Base-by-base conservation (phyloP, 768 basidiomycete species). In the Phlegmacium glaucopus region DNA sequence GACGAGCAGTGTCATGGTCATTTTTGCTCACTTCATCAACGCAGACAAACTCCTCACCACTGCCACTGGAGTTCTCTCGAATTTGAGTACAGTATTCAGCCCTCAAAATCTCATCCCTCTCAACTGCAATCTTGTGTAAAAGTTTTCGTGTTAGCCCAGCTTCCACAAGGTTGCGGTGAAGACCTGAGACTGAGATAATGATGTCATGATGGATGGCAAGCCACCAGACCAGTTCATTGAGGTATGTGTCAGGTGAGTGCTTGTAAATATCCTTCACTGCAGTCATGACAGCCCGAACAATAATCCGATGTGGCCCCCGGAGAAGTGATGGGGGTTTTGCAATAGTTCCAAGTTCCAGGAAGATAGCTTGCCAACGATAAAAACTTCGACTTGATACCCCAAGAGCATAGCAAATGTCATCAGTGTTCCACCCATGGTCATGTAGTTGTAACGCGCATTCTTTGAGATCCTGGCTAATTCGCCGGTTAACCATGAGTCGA, bases 121-220 rank as follows among this genome's bases (percentile, higher is more conserved):
- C 61, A 0, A 8, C 12, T 1, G 63, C 64, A 27, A 59, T 54
- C 27, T 59, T 61, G 32, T 59, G 61, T 11, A 64, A 55, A 72
- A 88, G 82, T 60, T 89, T 89, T 70, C 87, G 85, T 4, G 89
- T 85, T 15, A 83, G 65, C 10, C 84, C 87, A 48, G 86, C 63
- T 53, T 83, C 78, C 48, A 83, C 80, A 29, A 91, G 71, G 58
- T 87, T 85, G 77, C 52, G 88, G 60, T 0, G 66, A 51, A 0
- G 59, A 45, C 0, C 54, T 17, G 0, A 35, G 39, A 2, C 54
- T 54, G n/a, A n/a, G 45, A 67, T 60, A 6, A 11, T 10, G 0
- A 66, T 50, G 11, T 58, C 30, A 25, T 64, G 64, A 32, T 60
- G 42, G 6, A 62, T 16, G 1, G 53, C 53, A 6, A 65, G 58